Evolutionary conservation across 306 rosid species (phyloP), one percentile per base, ranked within the genome.

Genomic region (Alnus rubra): DNA sequence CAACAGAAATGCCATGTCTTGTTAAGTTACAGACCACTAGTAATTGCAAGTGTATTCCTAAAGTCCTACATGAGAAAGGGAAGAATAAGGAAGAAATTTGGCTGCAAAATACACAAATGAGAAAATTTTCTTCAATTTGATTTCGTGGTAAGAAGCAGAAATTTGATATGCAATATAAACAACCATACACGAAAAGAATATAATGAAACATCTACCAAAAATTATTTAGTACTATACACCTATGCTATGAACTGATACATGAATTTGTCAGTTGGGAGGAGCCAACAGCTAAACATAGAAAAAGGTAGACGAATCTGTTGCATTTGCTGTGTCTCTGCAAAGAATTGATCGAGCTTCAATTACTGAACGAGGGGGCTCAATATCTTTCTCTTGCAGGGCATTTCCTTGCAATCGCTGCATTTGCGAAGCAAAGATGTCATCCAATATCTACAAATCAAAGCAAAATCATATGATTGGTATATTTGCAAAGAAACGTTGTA

Each of bases 271-370:
- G 6, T 67, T 10, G 72, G 48, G 51, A 67, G 16, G 30, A 54
- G 53, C 76, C 30, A 4, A 14, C 31, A 11, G 55, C 83, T 85
- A 91, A 45, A 88, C 85, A 67, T 86, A 95, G 72, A 88, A 88
- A 80, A 87, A 92, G 59, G 84, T 71, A 6, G 94, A 87, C 51
- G 93, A 78, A 74, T 92, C 96, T 8, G 83, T 50, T 69, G 90
- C 88, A 78, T 90, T 88, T 70, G 92, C 78, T 4, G 95, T 79
- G 88, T 95, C 98, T 84, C 90, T 87, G 58, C 90, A 88, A 73
- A 95, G 98, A 83, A 95, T 95, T 62, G 98, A 92, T 28, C 98
- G 78, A 12, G 98, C 98, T 93, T 95, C 98, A 28, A 83, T 84
- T 44, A 93, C 93, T 11, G 98, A 92, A 74, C 97, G 97, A 81